Base-by-base conservation (phyloP, 2,329 filamentous ascomycete species). In the Aureobasidium sp. region DNA sequence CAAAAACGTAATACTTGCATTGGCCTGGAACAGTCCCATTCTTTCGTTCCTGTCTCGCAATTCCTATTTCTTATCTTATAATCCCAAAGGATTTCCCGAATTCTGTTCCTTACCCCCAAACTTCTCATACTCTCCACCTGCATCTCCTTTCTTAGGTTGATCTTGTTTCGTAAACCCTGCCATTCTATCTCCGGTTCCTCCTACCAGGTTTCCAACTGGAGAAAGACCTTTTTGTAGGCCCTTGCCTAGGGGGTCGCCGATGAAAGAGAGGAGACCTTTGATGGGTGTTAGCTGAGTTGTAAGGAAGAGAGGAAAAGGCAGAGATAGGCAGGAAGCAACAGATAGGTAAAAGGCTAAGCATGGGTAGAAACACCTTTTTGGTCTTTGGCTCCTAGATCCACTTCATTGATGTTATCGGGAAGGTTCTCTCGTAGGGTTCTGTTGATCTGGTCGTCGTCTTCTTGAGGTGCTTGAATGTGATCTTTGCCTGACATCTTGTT, bases 31-130 rank as follows among this genome's bases (percentile, higher is more conserved):
- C 21, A 21, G 21, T 21, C 21, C 21, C 21, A 21, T 21, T 21
- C 21, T 21, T 21, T 21, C 21, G 21, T 21, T 21, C 21, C 21
- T 21, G 21, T 21, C 21, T 21, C 21, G 21, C 21, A 21, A 21
- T 21, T 21, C 21, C 21, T 21, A 21, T 21, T 21, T 21, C 21
- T 21, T 21, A 21, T n/a, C 10, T 11, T 10, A 50, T 10, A 50
- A 16, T 5, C 72, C 71, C 41, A 73, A 59, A 49, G 71, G 71
- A 63, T 74, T 74, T 65, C 69, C 65, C 9, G 68, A 71, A 27
- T 65, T 70, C 69, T 73, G 71, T 53, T 66, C 59, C 30, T 73
- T 73, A 9, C 71, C 72, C 11, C 72, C 72, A 34, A 73, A 71
- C 3, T 67, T 69, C 21, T 61, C 36, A 29, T 54, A 54, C 6